Evolutionary conservation across 2,329 filamentous ascomycete species (phyloP), one percentile per base, ranked within the genome.

Genomic region (Colletotrichum plurivorum): DNA sequence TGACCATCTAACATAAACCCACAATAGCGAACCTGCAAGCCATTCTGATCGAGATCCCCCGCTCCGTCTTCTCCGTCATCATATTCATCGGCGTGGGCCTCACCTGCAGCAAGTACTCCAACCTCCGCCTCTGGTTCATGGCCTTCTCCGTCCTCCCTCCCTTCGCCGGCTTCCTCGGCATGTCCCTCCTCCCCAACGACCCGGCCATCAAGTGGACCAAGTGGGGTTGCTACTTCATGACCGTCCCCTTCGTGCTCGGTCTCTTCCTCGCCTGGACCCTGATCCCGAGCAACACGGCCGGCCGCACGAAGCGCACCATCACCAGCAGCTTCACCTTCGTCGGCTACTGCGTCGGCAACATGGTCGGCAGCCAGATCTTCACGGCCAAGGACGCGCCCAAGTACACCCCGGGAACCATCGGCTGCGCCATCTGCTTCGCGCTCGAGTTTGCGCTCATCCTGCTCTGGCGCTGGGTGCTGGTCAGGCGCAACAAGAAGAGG

Each of bases 291-390:
- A 85, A 85, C 71, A 78, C 83, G 4, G 82, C 82, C 5, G 83
- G 84, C 8, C 78, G 82, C 8, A 85, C 84, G 0, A 85, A 85
- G 72, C 81, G 83, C 27, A 84, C 83, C 4, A 74, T 85, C 48
- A 82, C 81, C 13, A 82, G 78, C 16, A 82, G 82, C 3, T 80
- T 83, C 46, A 82, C 83, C 1, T 84, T 85, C 60, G 77, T 83
- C 7, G 82, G 77, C 1, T 85, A 85, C 72, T 85, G 83, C 61
- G 81, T 83, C 3, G 84, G 83, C 2, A 85, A 85, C 71, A 84
- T 84, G 79, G 78, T 78, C 3, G 83, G 83, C 5, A 81, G 80
- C 8, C 82, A 85, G 72, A 84, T 85, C 58, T 85, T 85, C 75
- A 78, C 79, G 55, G 72, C 76, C 5, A 75, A 75, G 22, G 83